phyloP scores from a whole-genome alignment of 495 filamentous ascomycete genomes.

The Hypoxylon perforatum region DNA sequence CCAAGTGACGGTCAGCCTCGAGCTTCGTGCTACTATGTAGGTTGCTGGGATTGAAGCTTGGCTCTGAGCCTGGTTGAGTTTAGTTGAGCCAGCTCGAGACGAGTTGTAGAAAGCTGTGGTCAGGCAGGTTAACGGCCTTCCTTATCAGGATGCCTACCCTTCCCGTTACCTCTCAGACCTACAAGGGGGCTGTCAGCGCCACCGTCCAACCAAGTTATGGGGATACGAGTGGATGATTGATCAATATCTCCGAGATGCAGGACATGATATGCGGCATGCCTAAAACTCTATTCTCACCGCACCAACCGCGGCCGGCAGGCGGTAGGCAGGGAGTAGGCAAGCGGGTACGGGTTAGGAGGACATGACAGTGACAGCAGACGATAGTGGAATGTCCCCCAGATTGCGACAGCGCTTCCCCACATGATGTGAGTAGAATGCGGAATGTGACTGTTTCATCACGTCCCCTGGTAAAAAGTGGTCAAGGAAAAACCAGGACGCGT shows the following conservation, averaged over 20 bases:
- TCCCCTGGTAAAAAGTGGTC: neutral
- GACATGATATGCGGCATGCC: slow-evolving; percentile 7
- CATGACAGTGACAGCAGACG: slow-evolving; percentile 14
- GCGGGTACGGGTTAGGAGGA: neutral
- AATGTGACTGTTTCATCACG: slow-evolving; percentile 36
- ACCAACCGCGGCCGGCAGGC: neutral
- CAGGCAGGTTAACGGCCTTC: slow-evolving; percentile 26
- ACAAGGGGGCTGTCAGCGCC: slow-evolving; percentile 11
- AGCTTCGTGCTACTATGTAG: neutral
- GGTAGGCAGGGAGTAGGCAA: too few species aligned
- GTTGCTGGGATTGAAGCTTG: neutral
- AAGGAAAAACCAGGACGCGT: slow-evolving; percentile 10
- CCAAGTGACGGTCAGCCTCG: slow-evolving; percentile 25
- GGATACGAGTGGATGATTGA: slow-evolving; percentile 9
- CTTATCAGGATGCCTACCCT: slow-evolving; percentile 22
- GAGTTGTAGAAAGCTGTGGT: neutral
- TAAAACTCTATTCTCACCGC: slow-evolving; percentile 23
- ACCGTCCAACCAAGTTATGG: slow-evolving; percentile 23
- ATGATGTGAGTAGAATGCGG: slow-evolving; percentile 28
- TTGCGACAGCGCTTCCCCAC: slow-evolving; percentile 23
- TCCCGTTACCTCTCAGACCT: slow-evolving; percentile 7
- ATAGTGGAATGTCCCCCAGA: slow-evolving; percentile 7
- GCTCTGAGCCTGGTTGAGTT: slow-evolving; percentile 6
- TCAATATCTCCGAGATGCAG: slow-evolving; percentile 31
- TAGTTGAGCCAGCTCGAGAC: neutral